Conservation (phyloP, 208 protist species). For the Acanthamoeba healyi region DNA sequence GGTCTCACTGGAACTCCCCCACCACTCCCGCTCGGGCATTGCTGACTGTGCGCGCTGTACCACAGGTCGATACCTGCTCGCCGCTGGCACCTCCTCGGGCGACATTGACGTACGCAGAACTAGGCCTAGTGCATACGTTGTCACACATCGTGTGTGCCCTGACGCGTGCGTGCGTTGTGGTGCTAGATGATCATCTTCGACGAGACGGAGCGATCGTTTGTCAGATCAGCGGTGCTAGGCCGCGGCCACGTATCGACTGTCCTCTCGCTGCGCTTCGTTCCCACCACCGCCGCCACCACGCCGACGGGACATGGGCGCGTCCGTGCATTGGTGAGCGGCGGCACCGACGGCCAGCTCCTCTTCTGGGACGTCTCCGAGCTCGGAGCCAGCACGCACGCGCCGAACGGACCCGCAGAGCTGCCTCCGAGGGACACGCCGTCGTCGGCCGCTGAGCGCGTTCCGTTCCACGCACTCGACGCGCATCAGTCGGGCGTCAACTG, state of each 20-base stretch:
- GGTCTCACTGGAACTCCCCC: neutral
- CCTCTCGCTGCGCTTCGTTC: neutral
- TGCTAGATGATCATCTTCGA: slow-evolving; percentile 2
- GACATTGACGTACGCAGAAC: slow-evolving; percentile 49
- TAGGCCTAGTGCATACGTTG: too few relatives aligned
- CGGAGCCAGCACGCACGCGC: too few relatives aligned
- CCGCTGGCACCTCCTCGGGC: slow-evolving; percentile 1
- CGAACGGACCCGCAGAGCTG: too few relatives aligned
- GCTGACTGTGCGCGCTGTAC: neutral
- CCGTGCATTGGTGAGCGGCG: slow-evolving; percentile 39
- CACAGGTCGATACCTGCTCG: slow-evolving; percentile 5
- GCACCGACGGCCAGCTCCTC: slow-evolving; percentile 37
- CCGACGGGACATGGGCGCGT: too few relatives aligned
- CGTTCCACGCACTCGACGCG: neutral
- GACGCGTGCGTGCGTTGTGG: too few relatives aligned
- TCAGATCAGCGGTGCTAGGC: neutral
- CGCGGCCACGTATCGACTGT: neutral
- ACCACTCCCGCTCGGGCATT: neutral
- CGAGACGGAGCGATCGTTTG: neutral
- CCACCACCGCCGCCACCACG: neutral
- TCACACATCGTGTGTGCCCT: too few relatives aligned
- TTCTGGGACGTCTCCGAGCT: neutral
- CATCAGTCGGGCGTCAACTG: slow-evolving; percentile 11
- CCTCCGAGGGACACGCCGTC: too few relatives aligned
- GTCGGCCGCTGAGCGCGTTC: neutral